Evolutionary conservation across 768 basidiomycete species (phyloP), one percentile per base, ranked within the genome.

Genomic region (Mycena alexandri): DNA sequence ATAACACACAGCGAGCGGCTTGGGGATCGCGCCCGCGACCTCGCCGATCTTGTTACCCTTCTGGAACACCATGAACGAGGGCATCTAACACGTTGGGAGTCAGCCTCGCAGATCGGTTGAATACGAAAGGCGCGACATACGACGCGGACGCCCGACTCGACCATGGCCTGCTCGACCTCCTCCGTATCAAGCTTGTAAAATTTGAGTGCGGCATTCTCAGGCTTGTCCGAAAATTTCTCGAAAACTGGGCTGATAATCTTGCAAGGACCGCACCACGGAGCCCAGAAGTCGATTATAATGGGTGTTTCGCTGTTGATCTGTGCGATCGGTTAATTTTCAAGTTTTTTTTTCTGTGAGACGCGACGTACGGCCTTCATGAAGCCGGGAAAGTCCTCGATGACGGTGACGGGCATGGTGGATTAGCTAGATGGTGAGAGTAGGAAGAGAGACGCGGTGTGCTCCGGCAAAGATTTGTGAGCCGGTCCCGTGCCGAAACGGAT

Each of bases 111-210:
- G 12, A 38, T 29, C 6, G 3, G 29, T 29, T 29, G 25, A n/a
- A 22, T 14, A 22, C 11, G 24, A 41, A 61, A 43, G 11, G 13
- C 4, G 8, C 25, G 11, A 83, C 90, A 42, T 75, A 91, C 91
- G 58, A 88, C 89, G 65, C 86, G 83, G 63, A 92, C 80, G 44
- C 86, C 86, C 56, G 85, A 87, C 76, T 91, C 89, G 64, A 86
- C 77, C 1, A 86, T 74, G 55, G 92, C 86, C 0, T 84, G 82
- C 5, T 73, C 65, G 58, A 85, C 85, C 42, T 80, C 81, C 71
- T 95, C 93, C 34, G 93, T 86, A 69, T 95, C 87, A 62, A 93
- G 88, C 75, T 91, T 92, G 83, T 89, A 91, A 76, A 92, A 90
- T 19, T 83, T 82, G 61, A 91, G 74, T 14, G 75, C 79, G 3